Percentiles rank a stretch among this genome's conserved stretches.
Evolutionary conservation across 306 rosid genomes (phyloP).

Genomic region (Glycine tomentella): DNA sequence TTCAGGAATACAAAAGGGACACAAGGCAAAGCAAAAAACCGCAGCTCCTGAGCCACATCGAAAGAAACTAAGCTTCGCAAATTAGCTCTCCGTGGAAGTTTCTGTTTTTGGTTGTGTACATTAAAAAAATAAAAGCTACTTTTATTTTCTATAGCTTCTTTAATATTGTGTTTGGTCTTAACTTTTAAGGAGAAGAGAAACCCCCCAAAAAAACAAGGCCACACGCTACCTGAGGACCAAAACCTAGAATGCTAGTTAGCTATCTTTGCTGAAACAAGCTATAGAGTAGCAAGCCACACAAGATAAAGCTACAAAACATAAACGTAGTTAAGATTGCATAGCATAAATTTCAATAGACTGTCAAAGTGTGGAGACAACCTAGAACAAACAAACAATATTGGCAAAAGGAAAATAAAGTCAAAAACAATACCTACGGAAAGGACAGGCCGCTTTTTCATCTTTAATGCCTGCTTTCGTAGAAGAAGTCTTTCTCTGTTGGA

Average conservation of each 20-base stretch:
- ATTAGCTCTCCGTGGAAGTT: too few species aligned
- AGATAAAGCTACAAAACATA: slow-evolving; percentile 23
- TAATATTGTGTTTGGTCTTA: too few species aligned
- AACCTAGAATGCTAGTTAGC: too few species aligned
- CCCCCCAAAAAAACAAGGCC: too few species aligned
- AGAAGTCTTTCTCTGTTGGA: slow-evolving; percentile 89
- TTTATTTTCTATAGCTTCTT: too few species aligned
- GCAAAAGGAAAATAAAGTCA: slow-evolving; percentile 22
- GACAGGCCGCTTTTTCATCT: slow-evolving; percentile 76
- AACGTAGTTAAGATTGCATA: not conserved
- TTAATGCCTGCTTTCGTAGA: slow-evolving; percentile 80
- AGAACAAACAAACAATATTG: not conserved
- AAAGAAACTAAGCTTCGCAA: too few species aligned
- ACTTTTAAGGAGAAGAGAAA: too few species aligned
- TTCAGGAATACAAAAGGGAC: slow-evolving; percentile 10
- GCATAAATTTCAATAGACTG: slow-evolving; percentile 6
- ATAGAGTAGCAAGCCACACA: too few species aligned
- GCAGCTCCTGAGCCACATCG: not conserved
- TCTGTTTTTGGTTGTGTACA: too few species aligned
- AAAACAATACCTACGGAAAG: slow-evolving; percentile 77
- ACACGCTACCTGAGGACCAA: too few species aligned
- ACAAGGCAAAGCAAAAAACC: not conserved
- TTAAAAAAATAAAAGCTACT: too few species aligned
- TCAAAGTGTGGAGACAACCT: slow-evolving; percentile 12
- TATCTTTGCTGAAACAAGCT: too few species aligned